phyloP scores from a whole-genome alignment of 1,139 yeast genomes.

The Arxiozyma slooffiae region DNA sequence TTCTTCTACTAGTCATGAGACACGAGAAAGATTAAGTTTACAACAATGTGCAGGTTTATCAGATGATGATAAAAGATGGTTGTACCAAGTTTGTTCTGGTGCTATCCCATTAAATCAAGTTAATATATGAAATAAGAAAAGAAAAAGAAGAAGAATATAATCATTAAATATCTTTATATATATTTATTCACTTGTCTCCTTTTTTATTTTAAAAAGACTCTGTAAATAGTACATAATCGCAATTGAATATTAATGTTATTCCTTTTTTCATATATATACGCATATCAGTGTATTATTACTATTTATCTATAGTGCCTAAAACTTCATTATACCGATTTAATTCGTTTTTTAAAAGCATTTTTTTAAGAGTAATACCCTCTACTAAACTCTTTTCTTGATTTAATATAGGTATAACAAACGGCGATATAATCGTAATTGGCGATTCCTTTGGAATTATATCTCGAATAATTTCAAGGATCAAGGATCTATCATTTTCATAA shows the following conservation, averaged over 20 bases:
- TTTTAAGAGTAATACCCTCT: conserved; percentile 14
- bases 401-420: conserved; percentile 13
- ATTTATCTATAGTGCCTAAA: background rate
- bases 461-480: conserved; percentile 11
- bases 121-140: background rate
- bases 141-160: background rate
- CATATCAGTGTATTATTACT: background rate
- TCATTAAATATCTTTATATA: background rate
- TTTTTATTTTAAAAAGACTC: background rate
- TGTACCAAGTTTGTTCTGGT: conserved; percentile 28
- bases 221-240: background rate
- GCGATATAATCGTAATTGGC: conserved; percentile 12
- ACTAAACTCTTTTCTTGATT: conserved; percentile 8
- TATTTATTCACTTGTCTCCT: background rate
- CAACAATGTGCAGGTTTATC: conserved; percentile 11
- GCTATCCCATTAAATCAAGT: conserved; percentile 6
- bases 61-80: conserved; percentile 11
- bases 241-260: background rate
- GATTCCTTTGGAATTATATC: conserved; percentile 15
- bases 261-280: background rate
- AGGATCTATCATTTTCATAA: conserved; percentile 5
- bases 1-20: background rate
- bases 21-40: conserved; percentile 19
- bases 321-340: conserved; percentile 10
- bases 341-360: conserved; percentile 20